Evolutionary conservation across 2,329 filamentous ascomycete species (phyloP).

Genomic region (Curvularia eragrostidis): DNA sequence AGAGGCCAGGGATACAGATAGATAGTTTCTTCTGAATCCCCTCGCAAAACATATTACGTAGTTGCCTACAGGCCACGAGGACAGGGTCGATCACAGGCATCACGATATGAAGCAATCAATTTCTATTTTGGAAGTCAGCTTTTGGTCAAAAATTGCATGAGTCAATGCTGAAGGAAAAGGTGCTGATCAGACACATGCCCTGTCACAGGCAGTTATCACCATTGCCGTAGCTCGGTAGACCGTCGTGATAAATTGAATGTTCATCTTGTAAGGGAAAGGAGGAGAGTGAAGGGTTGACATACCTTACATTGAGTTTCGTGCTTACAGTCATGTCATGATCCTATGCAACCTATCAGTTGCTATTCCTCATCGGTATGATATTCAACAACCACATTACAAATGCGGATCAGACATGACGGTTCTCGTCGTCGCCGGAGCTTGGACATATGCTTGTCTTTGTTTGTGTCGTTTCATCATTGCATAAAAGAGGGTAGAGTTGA

Average conservation of each 20-base stretch:
- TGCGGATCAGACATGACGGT: slow-evolving; percentile 46
- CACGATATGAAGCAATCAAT: background rate
- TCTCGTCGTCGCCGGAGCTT: slow-evolving; percentile 68
- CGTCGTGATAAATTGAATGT: slow-evolving; percentile 73
- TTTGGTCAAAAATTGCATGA: background rate
- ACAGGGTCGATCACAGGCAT: background rate
- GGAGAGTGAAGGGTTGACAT: background rate
- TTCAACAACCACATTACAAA: slow-evolving; percentile 9
- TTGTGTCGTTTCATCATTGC: slow-evolving; percentile 80
- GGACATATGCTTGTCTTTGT: slow-evolving; percentile 98
- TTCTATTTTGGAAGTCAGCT: slow-evolving; percentile 17
- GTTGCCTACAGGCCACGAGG: background rate
- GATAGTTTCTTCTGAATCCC: background rate
- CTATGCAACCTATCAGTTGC: slow-evolving; percentile 19
- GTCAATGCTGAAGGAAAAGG: background rate
- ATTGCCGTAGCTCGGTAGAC: slow-evolving; percentile 83
- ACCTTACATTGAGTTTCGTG: slow-evolving; percentile 3
- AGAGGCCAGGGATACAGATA: background rate
- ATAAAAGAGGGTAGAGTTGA: slow-evolving; percentile 9
- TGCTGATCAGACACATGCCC: slow-evolving; percentile 58
- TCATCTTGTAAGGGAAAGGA: slow-evolving; percentile 43
- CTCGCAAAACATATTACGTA: background rate
- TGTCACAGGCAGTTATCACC: slow-evolving; percentile 83
- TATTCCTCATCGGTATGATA: slow-evolving; percentile 1
- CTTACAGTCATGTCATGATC: background rate